Conservation (phyloP, 352 stramenopile genomes). For the Plasmopara halstedii region DNA sequence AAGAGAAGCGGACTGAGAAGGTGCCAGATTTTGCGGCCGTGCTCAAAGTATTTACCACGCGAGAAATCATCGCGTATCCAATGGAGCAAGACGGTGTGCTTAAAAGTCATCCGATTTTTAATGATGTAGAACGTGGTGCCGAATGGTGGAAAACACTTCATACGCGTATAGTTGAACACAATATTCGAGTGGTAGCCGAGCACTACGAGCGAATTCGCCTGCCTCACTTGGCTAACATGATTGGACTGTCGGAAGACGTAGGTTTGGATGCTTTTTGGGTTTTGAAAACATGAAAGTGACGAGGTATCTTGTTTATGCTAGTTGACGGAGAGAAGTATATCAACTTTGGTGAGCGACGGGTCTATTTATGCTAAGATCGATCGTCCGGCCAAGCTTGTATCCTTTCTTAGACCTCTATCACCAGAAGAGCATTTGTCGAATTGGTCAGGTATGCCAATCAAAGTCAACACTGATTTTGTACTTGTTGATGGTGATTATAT, state of each 20-base stretch:
- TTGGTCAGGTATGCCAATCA: conserved; percentile 84
- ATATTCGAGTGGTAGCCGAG: conserved; percentile 90
- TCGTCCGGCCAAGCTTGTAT: conserved; percentile 93
- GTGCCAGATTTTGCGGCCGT: conserved; percentile 51
- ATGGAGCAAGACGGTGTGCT: conserved; percentile 83
- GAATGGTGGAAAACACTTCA: conserved; percentile 89
- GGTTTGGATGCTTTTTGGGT: conserved; percentile 3
- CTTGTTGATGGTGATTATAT: conserved; percentile 3
- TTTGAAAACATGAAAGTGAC: conserved; percentile 2
- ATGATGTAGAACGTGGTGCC: conserved; percentile 46
- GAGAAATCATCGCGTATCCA: conserved; percentile 96
- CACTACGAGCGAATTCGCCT: conserved; percentile 96
- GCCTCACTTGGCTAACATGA: conserved; percentile 89
- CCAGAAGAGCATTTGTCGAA: conserved; percentile 93
- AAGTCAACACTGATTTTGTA: background rate
- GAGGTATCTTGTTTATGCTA: conserved; percentile 14
- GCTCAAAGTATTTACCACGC: conserved; percentile 89
- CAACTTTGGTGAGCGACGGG: conserved; percentile 89
- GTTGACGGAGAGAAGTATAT: conserved; percentile 73
- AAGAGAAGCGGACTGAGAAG: conserved; percentile 60
- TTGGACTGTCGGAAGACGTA: conserved; percentile 88
- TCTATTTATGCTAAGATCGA: conserved; percentile 97
- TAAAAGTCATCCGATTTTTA: conserved; percentile 82
- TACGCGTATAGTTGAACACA: conserved; percentile 95
- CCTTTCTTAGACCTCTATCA: conserved; percentile 86